phyloP scores from a whole-genome alignment of 371 early-diverging fungal genomes.

The Globomyces sp. region DNA sequence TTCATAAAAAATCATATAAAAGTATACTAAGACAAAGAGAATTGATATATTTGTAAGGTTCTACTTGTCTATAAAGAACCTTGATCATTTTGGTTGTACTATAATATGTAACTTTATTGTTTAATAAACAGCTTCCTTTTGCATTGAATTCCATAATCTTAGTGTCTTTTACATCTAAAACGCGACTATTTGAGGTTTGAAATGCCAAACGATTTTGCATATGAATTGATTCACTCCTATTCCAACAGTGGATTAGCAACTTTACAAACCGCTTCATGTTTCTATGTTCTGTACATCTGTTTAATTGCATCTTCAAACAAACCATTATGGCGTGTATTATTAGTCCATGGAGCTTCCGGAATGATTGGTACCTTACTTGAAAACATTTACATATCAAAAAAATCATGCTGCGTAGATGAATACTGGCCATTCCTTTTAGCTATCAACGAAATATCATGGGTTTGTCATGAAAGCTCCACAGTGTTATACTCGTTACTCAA shows the following conservation, averaged over 20 bases:
- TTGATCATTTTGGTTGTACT: too few relatives aligned
- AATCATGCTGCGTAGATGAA: not conserved
- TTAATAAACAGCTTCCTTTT: too few relatives aligned
- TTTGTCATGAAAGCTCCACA: constrained; percentile 13
- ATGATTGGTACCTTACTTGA: constrained; percentile 18
- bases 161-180: too few relatives aligned
- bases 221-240: constrained; percentile 1
- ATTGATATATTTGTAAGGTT: too few relatives aligned
- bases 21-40: too few relatives aligned
- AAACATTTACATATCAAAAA: constrained; percentile 17
- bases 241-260: constrained; percentile 2
- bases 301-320: not conserved
- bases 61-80: too few relatives aligned
- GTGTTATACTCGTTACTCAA: constrained; percentile 18
- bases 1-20: too few relatives aligned
- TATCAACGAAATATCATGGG: constrained; percentile 19
- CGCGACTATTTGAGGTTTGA: too few relatives aligned
- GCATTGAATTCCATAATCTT: too few relatives aligned
- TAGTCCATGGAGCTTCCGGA: constrained; percentile 16
- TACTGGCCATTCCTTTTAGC: constrained; percentile 16
- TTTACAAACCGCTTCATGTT: constrained; percentile 10
- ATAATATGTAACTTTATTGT: too few relatives aligned
- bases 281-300: constrained; percentile 9
- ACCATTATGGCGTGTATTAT: constrained; percentile 14
- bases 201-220: not conserved